Evolutionary conservation across 2,329 filamentous ascomycete genomes (phyloP), one percentile per base, ranked within the genome.

Genomic region (Neofusicoccum parvum): DNA sequence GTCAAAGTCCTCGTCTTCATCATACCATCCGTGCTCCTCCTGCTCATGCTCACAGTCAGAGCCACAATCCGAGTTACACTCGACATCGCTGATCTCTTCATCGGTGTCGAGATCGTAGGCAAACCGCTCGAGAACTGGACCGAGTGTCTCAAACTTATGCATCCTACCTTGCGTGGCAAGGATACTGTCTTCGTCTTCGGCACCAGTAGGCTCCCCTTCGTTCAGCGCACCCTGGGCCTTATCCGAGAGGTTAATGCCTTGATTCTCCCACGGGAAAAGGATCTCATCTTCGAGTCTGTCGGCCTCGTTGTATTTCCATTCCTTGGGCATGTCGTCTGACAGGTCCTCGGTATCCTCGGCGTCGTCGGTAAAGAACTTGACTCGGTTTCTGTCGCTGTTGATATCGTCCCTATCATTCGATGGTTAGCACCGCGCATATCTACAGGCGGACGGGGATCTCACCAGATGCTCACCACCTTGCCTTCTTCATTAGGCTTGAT

Each of bases 271-370:
- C 0, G 79, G 78, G 64, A 81, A 81, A 3, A 82, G 70, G 6
- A 81, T 70, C 3, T 71, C 71, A 54, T 81, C 79, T 69, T 81
- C 80, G 10, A 79, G 65, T 37, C 72, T 74, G 67, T 82, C 79
- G 1, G 77, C 75, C 54, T 80, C 75, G 9, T 73, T 78, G 66
- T 81, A 81, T 23, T 62, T 62, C 59, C 68, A 70, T 27, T 65
- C 68, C 5, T 64, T 56, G 3, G 75, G 70, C 62, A 77, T 67
- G 12, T 71, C 67, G 17, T 69, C 69, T 20, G 70, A 67, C 34
- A 68, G 58, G 12, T 68, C 62, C 63, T 67, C 67, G 15, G 36
- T n/a, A 3, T 23, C 20, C 10, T 60, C 43, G 3, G 41, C 56
- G 1, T 45, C 49, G 39, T 37, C 62, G n/a, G 62, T 46, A 23